phyloP scores from a whole-genome alignment of 1,139 yeast species.

The Kodamaea sp. region DNA sequence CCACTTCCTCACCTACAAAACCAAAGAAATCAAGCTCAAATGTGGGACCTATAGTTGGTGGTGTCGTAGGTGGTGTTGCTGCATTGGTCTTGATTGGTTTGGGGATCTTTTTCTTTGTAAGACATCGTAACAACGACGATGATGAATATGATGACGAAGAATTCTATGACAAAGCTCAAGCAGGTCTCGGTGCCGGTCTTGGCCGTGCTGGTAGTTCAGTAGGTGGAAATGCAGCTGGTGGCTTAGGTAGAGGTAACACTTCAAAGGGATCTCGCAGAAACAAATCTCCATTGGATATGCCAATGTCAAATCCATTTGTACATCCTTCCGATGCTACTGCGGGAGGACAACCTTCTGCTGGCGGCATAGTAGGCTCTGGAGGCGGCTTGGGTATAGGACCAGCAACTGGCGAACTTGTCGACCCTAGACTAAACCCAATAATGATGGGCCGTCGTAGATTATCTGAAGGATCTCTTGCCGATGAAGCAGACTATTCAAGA shows the following conservation, averaged over 20 bases:
- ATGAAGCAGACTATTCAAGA: slow-evolving; percentile 72
- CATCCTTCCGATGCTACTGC: slow-evolving; percentile 53
- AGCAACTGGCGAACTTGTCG: slow-evolving; percentile 25
- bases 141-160: slow-evolving; percentile 47
- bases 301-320: slow-evolving; percentile 52
- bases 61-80: slow-evolving; percentile 62
- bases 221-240: slow-evolving; percentile 3
- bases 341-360: slow-evolving; percentile 11
- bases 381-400: slow-evolving; percentile 5
- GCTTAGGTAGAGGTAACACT: slow-evolving; percentile 28
- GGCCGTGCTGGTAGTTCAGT: slow-evolving; percentile 11
- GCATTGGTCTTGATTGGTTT: slow-evolving; percentile 45
- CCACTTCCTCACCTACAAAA: slow-evolving; percentile 6
- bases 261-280: slow-evolving; percentile 20
- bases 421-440: slow-evolving; percentile 61
- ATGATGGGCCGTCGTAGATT: slow-evolving; percentile 72
- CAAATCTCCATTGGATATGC: slow-evolving; percentile 37
- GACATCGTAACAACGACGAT: slow-evolving; percentile 38
- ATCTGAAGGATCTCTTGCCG: slow-evolving; percentile 73
- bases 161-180: slow-evolving; percentile 31
- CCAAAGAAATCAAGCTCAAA: slow-evolving; percentile 17
- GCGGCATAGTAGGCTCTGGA: slow-evolving; percentile 11
- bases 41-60: slow-evolving; percentile 63
- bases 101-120: slow-evolving; percentile 44
- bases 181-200: slow-evolving; percentile 7